Evolutionary conservation across 2,329 filamentous ascomycete genomes (phyloP), one percentile per base, ranked within the genome.

Genomic region (Seiridium cupressi): DNA sequence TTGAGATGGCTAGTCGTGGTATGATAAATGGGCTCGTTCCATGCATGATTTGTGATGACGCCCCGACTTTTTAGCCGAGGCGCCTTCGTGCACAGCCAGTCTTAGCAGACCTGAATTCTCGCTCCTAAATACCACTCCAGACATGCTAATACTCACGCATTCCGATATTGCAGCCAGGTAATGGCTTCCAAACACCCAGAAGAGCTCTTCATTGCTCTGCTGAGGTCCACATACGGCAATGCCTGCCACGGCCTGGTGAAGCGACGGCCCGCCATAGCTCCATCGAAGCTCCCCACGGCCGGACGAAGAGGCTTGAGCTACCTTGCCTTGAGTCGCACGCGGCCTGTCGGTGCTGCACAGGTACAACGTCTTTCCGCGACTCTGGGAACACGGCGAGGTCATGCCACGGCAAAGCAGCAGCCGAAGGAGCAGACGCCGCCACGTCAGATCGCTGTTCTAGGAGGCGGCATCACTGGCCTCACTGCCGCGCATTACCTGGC

Each of bases 391-490:
- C 31, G 11, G 10, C 18, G 11, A 35, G 31, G 51, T 44, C 60
- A 36, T 11, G 34, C 58, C 58, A 42, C 59, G 26, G 54, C 65
- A 26, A 26, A 60, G 11, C 13, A 7, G 49, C 32, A 11, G 35
- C 58, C 58, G 42, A 56, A 26, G 51, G 64, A 60, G 11, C 42
- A 34, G 3, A 3, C 36, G 40, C 69, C 69, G 8, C 32, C 32
- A 13, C 67, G 74, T 59, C 65, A 74, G 26, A 77, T 92, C 59
- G 91, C 90, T 32, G 81, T 96, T 56, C 74, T 96, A 36, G 93
- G 93, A 57, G 92, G 88, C 62, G 93, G 93, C 46, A 88, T 97
- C 71, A 95, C 92, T 1, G 93, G 93, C 55, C 83, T 97, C 53
- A 85, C 89, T 42, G 83, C 88, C 44, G 92, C 92, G 36, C 92